phyloP scores from a whole-genome alignment of 2,329 filamentous ascomycete genomes.

The Sphaerulina musiva region DNA sequence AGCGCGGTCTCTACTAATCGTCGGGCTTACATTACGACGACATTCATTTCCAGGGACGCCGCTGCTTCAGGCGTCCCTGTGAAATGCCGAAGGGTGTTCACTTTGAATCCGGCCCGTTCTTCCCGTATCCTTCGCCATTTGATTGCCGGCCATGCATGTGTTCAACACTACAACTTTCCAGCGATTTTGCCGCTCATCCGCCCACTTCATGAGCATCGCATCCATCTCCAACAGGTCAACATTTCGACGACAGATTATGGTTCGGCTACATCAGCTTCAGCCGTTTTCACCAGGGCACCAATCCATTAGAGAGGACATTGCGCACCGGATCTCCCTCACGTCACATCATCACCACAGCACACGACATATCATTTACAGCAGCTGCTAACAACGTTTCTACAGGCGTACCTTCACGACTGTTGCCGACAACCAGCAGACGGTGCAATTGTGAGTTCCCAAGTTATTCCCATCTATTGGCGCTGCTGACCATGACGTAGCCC shows the following conservation, averaged over 20 bases:
- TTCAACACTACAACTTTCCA: no score
- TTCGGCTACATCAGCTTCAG: not conserved
- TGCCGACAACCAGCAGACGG: conserved; percentile 61
- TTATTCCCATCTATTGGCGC: not conserved
- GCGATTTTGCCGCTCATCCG: no score
- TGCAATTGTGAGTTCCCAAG: conserved; percentile 56
- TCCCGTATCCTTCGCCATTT: no score
- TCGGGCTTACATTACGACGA: no score
- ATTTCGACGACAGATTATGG: not conserved
- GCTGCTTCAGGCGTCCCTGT: no score
- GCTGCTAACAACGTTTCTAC: not conserved
- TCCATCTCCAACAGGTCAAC: no score
- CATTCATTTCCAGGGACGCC: no score
- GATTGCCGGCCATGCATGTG: no score
- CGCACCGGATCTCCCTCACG: not conserved
- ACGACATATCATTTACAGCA: not conserved
- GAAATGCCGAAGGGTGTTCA: no score
- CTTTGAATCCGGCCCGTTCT: no score
- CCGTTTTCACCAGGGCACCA: not conserved
- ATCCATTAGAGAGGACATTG: not conserved
- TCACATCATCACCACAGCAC: conserved; percentile 1
- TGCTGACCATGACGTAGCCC: conserved; percentile 39
- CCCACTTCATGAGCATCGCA: no score
- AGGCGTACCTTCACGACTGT: conserved; percentile 8
- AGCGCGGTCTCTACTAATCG: no score